phyloP scores from a whole-genome alignment of 495 filamentous ascomycete genomes.

The Lophiostoma macrostomum region DNA sequence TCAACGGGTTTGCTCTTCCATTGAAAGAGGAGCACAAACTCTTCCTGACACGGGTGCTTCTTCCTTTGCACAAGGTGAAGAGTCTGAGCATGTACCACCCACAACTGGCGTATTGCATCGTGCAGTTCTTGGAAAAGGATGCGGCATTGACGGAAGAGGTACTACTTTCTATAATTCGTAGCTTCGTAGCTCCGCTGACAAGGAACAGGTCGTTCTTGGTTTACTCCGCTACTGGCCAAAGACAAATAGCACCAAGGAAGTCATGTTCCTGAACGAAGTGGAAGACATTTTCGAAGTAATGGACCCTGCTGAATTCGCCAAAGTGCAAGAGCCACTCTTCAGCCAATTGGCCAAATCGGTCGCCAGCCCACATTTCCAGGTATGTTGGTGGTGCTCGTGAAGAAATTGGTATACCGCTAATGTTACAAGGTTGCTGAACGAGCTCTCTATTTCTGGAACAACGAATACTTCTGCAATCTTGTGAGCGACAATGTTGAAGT shows the following conservation, averaged over 20 bases:
- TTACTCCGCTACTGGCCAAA: conserved; percentile 98
- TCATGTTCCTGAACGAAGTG: conserved; percentile 99
- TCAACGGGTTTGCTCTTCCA: conserved; percentile 96
- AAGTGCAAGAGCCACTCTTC: conserved; percentile 96
- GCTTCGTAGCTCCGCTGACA: conserved; percentile 2
- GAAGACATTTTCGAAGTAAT: conserved; percentile 99
- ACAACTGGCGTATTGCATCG: conserved; percentile 97
- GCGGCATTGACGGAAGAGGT: conserved; percentile 96
- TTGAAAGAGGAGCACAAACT: conserved; percentile 99
- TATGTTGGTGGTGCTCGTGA: conserved; percentile 32
- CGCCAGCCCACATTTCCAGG: conserved; percentile 97
- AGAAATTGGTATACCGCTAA: conserved; percentile 1
- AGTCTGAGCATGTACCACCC: conserved; percentile 99
- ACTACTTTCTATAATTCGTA: conserved; percentile 26
- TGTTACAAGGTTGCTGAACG: conserved; percentile 80
- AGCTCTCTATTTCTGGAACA: conserved; percentile 99
- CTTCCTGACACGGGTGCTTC: conserved; percentile 87
- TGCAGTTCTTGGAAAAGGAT: conserved; percentile 98
- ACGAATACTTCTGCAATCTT: conserved; percentile 99
- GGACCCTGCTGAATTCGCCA: conserved; percentile 97
- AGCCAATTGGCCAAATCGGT: conserved; percentile 97
- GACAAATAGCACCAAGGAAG: conserved; percentile 98
- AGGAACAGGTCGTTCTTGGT: conserved; percentile 78
- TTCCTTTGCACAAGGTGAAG: conserved; percentile 97
- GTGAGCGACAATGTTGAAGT: conserved; percentile 99